Conservation (phyloP, 192 early-diverging fungal species). For the Coemansia sp. region DNA sequence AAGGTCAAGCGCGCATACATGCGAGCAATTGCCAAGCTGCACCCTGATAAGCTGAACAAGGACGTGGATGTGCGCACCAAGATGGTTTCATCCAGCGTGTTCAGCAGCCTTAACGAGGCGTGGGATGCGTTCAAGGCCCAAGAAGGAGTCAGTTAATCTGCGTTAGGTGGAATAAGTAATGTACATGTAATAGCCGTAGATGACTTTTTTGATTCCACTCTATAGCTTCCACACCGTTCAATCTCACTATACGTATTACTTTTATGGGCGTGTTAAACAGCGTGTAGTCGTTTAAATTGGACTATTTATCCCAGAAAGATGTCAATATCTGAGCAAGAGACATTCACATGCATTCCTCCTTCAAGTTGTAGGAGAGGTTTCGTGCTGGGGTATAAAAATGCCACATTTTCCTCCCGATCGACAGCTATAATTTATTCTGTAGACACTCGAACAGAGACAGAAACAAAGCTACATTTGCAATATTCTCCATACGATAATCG, state of each 20-base stretch:
- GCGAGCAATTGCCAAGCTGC: constrained; percentile 87
- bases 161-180: too few species aligned
- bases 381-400: too few species aligned
- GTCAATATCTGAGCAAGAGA: neutral
- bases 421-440: neutral
- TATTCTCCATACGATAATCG: too few species aligned
- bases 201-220: too few species aligned
- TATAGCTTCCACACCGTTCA: too few species aligned
- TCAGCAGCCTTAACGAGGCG: constrained; percentile 87
- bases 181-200: too few species aligned
- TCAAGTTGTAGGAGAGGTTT: too few species aligned
- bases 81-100: constrained; percentile 88
- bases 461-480: neutral
- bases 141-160: constrained; percentile 66
- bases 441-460: neutral
- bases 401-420: too few species aligned
- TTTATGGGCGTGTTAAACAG: neutral
- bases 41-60: constrained; percentile 90
- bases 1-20: constrained; percentile 94
- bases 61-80: constrained; percentile 74
- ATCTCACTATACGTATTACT: too few species aligned
- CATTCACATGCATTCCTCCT: too few species aligned
- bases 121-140: constrained; percentile 93
- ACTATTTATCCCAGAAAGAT: neutral
- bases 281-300: neutral